phyloP scores from a whole-genome alignment of 352 stramenopile genomes.

The Phytophthora hybrid region DNA sequence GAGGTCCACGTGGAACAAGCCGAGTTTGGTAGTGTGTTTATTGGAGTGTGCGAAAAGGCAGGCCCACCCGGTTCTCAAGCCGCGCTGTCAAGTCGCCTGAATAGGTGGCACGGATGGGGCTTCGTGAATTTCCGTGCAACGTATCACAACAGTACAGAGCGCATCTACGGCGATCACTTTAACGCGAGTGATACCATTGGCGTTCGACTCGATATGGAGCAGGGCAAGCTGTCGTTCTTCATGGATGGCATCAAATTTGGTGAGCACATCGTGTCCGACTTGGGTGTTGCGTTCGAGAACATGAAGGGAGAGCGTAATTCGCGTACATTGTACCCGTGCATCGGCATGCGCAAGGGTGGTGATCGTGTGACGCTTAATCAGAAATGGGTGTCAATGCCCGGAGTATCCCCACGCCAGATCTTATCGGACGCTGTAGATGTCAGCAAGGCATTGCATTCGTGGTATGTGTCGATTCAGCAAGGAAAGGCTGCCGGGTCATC shows the following conservation, averaged over 20 bases:
- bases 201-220: conserved; percentile 98
- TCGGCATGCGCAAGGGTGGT: conserved; percentile 95
- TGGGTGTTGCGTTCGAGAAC: conserved; percentile 97
- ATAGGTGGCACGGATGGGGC: conserved; percentile 94
- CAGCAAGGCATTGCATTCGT: conserved; percentile 89
- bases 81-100: conserved; percentile 77
- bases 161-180: conserved; percentile 91
- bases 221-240: conserved; percentile 98
- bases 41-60: conserved; percentile 95
- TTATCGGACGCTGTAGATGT: conserved; percentile 91
- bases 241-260: conserved; percentile 99
- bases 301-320: conserved; percentile 86
- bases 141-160: conserved; percentile 92
- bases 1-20: conserved; percentile 97
- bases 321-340: conserved; percentile 95
- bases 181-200: conserved; percentile 98
- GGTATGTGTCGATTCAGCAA: conserved; percentile 68
- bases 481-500: conserved; percentile 33
- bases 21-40: conserved; percentile 98
- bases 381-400: conserved; percentile 94
- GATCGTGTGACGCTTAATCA: conserved; percentile 96
- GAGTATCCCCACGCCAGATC: conserved; percentile 73
- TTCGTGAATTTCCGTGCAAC: conserved; percentile 99
- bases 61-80: conserved; percentile 81
- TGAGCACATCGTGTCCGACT: conserved; percentile 98